Conservation (phyloP, 83 land plant genomes). For the Isoetes engelmannii region DNA sequence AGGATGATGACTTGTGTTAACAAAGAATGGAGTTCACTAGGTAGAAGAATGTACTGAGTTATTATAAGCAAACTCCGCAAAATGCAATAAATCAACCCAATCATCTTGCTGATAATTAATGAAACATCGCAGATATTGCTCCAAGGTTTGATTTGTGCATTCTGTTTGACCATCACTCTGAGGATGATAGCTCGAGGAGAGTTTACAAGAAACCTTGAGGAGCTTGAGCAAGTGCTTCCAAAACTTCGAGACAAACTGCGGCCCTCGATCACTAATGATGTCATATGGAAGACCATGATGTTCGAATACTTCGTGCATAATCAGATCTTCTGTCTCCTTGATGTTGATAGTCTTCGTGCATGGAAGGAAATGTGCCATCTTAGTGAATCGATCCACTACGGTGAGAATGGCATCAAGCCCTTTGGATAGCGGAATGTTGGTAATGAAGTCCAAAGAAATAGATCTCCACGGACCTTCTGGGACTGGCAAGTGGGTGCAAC, state of each 20-base stretch:
- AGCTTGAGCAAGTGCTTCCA: neutral
- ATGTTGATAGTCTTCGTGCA: neutral
- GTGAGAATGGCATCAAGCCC: neutral
- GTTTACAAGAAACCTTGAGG: neutral
- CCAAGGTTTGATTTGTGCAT: neutral
- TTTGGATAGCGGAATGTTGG: neutral
- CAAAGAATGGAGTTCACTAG: neutral
- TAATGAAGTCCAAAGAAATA: neutral
- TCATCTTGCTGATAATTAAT: neutral
- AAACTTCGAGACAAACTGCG: neutral
- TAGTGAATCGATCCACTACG: neutral
- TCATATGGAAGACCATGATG: neutral
- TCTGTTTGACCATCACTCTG: neutral
- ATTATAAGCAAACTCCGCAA: neutral
- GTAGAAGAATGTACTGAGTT: neutral
- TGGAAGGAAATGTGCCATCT: neutral
- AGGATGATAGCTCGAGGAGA: constrained; percentile 1
- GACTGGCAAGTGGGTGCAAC: neutral
- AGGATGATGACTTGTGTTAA: neutral
- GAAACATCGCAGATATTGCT: neutral
- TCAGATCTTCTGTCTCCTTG: neutral
- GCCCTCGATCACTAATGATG: neutral
- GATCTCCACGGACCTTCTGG: neutral
- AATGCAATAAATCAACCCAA: neutral
- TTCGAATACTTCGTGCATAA: neutral